Conservation (phyloP, 1,139 yeast genomes). For the Yamadazyma jaroonii region DNA sequence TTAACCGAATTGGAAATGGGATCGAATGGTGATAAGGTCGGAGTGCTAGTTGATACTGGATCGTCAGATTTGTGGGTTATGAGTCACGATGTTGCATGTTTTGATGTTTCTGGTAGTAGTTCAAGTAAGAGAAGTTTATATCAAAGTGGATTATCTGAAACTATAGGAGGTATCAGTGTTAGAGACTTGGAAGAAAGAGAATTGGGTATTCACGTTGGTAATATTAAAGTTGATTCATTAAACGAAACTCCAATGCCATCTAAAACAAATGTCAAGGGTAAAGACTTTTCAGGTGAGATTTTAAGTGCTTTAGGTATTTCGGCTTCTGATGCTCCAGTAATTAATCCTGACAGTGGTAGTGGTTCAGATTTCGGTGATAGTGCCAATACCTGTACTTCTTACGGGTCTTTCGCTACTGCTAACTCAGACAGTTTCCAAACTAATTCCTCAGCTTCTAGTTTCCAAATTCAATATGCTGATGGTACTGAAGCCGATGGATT, state of each 20-base stretch:
- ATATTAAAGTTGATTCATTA: conserved; percentile 2
- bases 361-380: conserved; percentile 9
- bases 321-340: conserved; percentile 6
- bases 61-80: conserved; percentile 48
- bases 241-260: conserved; percentile 3
- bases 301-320: conserved; percentile 12
- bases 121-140: conserved; percentile 1
- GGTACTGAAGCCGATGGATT: conserved; percentile 36
- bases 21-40: conserved; percentile 25
- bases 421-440: conserved; percentile 29
- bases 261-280: conserved; percentile 9
- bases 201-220: conserved; percentile 11
- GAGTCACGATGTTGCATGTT: conserved; percentile 31
- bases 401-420: conserved; percentile 40
- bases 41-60: conserved; percentile 44
- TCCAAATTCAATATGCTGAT: conserved; percentile 53
- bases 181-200: conserved; percentile 2
- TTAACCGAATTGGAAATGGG: conserved; percentile 41
- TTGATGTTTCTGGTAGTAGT: conserved; percentile 3
- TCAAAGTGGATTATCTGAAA: neutral
- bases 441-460: conserved; percentile 31
- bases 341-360: conserved; percentile 5
- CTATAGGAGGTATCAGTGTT: conserved; percentile 1
- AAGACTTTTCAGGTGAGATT: conserved; percentile 8
- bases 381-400: conserved; percentile 30